Evolutionary conservation across 352 stramenopile species (phyloP).

Genomic region (Sclerospora graminicola): DNA sequence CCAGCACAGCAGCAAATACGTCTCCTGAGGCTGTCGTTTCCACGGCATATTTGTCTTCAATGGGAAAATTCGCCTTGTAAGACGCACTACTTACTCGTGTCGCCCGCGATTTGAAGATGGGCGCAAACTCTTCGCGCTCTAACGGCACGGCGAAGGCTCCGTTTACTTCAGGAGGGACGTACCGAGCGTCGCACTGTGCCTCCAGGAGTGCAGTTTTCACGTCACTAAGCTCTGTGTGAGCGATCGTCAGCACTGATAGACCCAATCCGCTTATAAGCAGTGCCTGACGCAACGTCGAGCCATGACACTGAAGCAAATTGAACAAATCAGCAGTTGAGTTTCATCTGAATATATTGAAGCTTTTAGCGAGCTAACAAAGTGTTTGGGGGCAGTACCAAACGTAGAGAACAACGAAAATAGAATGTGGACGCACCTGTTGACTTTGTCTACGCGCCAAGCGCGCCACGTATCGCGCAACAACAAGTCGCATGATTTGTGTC

Average conservation of each 20-base stretch:
- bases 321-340: conserved; percentile 4
- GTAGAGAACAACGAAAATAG: neutral
- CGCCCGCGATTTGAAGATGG: conserved; percentile 32
- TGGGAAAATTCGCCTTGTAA: conserved; percentile 62
- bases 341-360: conserved; percentile 1
- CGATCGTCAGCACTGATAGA: conserved; percentile 35
- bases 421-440: conserved; percentile 18
- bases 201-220: conserved; percentile 10
- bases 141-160: conserved; percentile 40
- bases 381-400: neutral
- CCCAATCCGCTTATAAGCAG: conserved; percentile 38
- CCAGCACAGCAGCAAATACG: conserved; percentile 81
- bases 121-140: conserved; percentile 37
- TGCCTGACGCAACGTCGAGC: conserved; percentile 28
- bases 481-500: conserved; percentile 19
- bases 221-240: conserved; percentile 20
- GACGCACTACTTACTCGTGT: conserved; percentile 43
- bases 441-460: conserved; percentile 17
- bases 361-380: neutral
- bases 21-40: conserved; percentile 55
- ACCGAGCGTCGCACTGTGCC: conserved; percentile 46
- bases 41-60: conserved; percentile 81
- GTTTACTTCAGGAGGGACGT: conserved; percentile 32
- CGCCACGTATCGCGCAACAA: conserved; percentile 20
- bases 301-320: conserved; percentile 9